Base-by-base conservation (phyloP, 169 alveolate genomes). In the Babesia bovis region DNA sequence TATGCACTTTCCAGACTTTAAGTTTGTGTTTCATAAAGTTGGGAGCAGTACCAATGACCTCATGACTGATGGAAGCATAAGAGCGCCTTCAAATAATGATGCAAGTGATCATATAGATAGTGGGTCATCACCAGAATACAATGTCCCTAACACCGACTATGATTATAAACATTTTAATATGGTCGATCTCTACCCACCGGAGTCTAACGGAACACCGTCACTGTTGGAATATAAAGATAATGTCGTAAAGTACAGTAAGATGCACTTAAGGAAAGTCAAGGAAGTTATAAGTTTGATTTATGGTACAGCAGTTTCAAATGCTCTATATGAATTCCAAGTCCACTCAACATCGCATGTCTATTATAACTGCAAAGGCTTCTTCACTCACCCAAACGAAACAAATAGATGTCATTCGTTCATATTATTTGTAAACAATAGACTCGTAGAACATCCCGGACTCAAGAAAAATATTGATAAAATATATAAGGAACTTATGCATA, bases 361-460 rank as follows among this genome's bases (percentile, higher is more conserved):
- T 51, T 87, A 76, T 52, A 82, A 78, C 60, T 87, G 93, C 67
- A 83, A 77, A 53, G 96, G 95, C 7, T 75, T 90, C 51, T 69
- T 93, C 33, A 89, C 95, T n/a, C 85, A 76, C 36, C 90, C 94
- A 0, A 85, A 87, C 67, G 85, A 87, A 59, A 66, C 90, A 23
- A 85, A 91, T 13, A 94, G 93, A 67, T 87, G 87, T 58, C 94
- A 89, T 40, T 84, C 92, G 23, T 83, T 96, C 59, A 90, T 95
- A 26, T 79, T 95, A 42, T 98, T 97, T 86, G 94, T 98, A 53
- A 98, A 98, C 90, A 95, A 95, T 73, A 74, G 99, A 53, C 94
- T 95, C 30, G 98, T 98, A 1, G 97, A 94, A 78, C 69, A 85
- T 82, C 74, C 87, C 73, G 45, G 94, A 58, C 84, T 95, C 74